Evolutionary conservation across 148 eudicot species (phyloP).

Genomic region (Fagopyrum homotropicum): DNA sequence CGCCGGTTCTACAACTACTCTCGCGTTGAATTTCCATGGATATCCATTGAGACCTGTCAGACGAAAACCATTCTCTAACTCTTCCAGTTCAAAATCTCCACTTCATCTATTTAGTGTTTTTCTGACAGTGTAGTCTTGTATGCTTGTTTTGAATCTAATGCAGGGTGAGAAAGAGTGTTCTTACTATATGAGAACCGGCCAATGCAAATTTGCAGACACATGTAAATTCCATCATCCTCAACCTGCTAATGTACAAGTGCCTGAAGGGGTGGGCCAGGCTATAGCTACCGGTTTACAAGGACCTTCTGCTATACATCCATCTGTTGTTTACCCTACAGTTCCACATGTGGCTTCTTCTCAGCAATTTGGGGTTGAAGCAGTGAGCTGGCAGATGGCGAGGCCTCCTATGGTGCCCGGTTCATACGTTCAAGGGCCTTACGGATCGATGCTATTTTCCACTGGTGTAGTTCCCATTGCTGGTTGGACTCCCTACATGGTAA

Average conservation of each 20-base stretch:
- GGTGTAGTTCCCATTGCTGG: conserved; percentile 71
- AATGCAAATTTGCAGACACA: conserved; percentile 12
- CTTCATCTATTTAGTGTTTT: background rate
- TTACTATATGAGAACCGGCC: conserved; percentile 14
- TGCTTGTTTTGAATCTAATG: background rate
- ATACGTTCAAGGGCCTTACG: conserved; percentile 69
- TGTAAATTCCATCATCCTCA: conserved; percentile 16
- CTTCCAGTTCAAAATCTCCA: background rate
- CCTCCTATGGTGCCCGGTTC: conserved; percentile 66
- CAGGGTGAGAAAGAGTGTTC: conserved; percentile 88
- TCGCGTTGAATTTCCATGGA: conserved; percentile 56
- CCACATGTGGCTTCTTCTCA: conserved; percentile 33
- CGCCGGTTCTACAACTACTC: conserved; percentile 44
- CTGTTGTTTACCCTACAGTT: conserved; percentile 37
- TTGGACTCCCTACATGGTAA: conserved; percentile 86
- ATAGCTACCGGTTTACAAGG: conserved; percentile 32
- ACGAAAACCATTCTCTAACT: background rate
- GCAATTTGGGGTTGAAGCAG: conserved; percentile 53
- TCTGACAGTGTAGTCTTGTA: background rate
- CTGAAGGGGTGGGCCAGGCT: conserved; percentile 19
- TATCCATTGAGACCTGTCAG: conserved; percentile 85
- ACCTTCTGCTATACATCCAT: conserved; percentile 32
- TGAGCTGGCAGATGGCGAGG: conserved; percentile 69
- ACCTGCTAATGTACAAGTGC: conserved; percentile 23
- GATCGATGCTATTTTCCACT: conserved; percentile 53